Conservation (phyloP, 108 stramenopile genomes). For the Nitzschia inconspicua region DNA sequence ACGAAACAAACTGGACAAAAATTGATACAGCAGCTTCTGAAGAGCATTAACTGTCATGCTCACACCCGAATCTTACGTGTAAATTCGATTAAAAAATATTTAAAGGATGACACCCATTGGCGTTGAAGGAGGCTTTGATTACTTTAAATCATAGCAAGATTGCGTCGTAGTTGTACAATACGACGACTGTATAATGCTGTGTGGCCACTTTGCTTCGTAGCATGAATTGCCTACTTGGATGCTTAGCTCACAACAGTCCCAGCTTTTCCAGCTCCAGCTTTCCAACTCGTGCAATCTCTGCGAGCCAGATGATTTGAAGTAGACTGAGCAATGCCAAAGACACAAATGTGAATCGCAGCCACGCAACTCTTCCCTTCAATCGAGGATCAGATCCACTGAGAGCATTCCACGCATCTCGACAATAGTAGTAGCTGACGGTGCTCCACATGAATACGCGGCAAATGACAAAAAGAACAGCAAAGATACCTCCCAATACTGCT, state of each 20-base stretch:
- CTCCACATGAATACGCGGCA: slow-evolving; percentile 79
- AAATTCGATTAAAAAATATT: too few relatives aligned
- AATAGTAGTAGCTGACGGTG: slow-evolving; percentile 59
- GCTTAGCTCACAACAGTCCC: slow-evolving; percentile 9
- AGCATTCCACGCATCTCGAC: slow-evolving; percentile 47
- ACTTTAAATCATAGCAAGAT: too few relatives aligned
- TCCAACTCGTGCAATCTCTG: slow-evolving; percentile 58
- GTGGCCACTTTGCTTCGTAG: too few relatives aligned
- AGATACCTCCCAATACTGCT: slow-evolving; percentile 51
- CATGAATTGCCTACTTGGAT: too few relatives aligned
- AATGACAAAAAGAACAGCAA: slow-evolving; percentile 72
- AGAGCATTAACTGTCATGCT: too few relatives aligned
- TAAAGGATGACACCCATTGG: too few relatives aligned
- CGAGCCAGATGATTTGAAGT: slow-evolving; percentile 75
- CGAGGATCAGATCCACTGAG: slow-evolving; percentile 38
- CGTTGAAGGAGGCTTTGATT: too few relatives aligned
- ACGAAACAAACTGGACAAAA: too few relatives aligned
- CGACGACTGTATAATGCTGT: too few relatives aligned
- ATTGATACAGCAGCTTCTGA: too few relatives aligned
- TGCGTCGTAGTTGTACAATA: too few relatives aligned
- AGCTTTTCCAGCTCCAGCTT: slow-evolving; percentile 48
- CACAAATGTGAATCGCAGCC: slow-evolving; percentile 46
- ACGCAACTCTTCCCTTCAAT: slow-evolving; percentile 38
- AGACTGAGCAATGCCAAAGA: slow-evolving; percentile 48
- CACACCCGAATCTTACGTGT: too few relatives aligned